Evolutionary conservation across 2,329 filamentous ascomycete genomes (phyloP).

Genomic region (Colletotrichum incanum): DNA sequence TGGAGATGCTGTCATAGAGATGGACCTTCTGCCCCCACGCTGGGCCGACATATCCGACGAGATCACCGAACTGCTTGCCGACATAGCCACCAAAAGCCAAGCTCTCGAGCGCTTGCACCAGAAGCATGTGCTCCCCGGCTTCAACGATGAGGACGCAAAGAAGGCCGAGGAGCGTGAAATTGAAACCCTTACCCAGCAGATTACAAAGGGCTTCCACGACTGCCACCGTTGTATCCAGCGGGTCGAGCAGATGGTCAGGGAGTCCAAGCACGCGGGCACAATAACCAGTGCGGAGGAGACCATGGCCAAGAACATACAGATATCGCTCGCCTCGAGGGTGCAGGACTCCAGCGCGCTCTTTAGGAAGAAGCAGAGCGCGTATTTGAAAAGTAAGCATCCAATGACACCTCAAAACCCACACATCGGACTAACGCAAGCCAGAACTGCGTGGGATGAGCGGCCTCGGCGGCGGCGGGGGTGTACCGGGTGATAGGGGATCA

Average conservation of each 20-base stretch:
- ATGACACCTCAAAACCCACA: background rate
- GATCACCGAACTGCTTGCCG: constrained; percentile 84
- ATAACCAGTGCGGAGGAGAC: constrained; percentile 89
- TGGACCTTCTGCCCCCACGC: constrained; percentile 94
- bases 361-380: constrained; percentile 96
- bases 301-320: constrained; percentile 97
- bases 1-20: constrained; percentile 96
- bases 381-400: constrained; percentile 83
- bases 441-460: constrained; percentile 83
- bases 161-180: constrained; percentile 90
- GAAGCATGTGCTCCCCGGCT: constrained; percentile 96
- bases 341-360: constrained; percentile 94
- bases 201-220: constrained; percentile 89
- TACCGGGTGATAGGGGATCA: constrained; percentile 66
- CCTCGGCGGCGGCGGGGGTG: constrained; percentile 64
- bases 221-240: constrained; percentile 92
- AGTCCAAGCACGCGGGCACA: constrained; percentile 80
- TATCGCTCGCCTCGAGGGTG: constrained; percentile 88
- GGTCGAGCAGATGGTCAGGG: constrained; percentile 88
- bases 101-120: constrained; percentile 93
- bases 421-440: constrained; percentile 52
- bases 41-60: constrained; percentile 98
- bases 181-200: constrained; percentile 89
- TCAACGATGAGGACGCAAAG: constrained; percentile 95
- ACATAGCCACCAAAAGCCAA: constrained; percentile 86